These are phyloP conservation scores for Seiridium cupressi DNA, from an alignment of 2,329 filamentous ascomycete species.

Conservation along the genomic window DNA sequence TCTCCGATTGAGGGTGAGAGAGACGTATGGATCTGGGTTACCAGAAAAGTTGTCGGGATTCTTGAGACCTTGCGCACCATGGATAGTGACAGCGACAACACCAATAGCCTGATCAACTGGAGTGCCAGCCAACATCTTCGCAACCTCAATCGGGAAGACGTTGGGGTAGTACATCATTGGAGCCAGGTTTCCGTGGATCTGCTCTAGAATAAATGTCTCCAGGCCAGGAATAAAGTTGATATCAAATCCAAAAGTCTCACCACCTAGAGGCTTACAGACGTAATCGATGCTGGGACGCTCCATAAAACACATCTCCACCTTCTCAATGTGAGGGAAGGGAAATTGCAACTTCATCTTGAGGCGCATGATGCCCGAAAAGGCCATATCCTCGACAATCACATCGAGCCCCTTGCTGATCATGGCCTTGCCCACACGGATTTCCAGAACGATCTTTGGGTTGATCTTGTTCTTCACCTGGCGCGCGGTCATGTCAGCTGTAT, in stretches of 20 bases:
- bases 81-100: slow-evolving; percentile 86
- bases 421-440: slow-evolving; percentile 92
- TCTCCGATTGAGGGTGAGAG: slow-evolving; percentile 81
- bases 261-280: slow-evolving; percentile 94
- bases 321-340: slow-evolving; percentile 92
- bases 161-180: slow-evolving; percentile 99
- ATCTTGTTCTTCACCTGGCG: slow-evolving; percentile 92
- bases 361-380: slow-evolving; percentile 92
- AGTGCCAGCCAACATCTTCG: slow-evolving; percentile 94
- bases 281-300: slow-evolving; percentile 90
- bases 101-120: slow-evolving; percentile 95
- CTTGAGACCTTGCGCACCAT: slow-evolving; percentile 89
- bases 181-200: slow-evolving; percentile 88
- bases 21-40: slow-evolving; percentile 85
- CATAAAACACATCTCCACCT: slow-evolving; percentile 91
- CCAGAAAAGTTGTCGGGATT: slow-evolving; percentile 93
- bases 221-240: slow-evolving; percentile 98
- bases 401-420: slow-evolving; percentile 96
- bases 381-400: slow-evolving; percentile 97
- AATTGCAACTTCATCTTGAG: slow-evolving; percentile 97
- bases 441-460: slow-evolving; percentile 93
- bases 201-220: slow-evolving; percentile 90
- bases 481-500: slow-evolving; percentile 85
- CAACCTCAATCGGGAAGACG: slow-evolving; percentile 96
- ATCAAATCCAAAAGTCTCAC: slow-evolving; percentile 93